A percentile compares a stretch with the other conserved stretches of the same genome.
Conservation (phyloP, 257 asterid species). For the Jasminum sambac region DNA sequence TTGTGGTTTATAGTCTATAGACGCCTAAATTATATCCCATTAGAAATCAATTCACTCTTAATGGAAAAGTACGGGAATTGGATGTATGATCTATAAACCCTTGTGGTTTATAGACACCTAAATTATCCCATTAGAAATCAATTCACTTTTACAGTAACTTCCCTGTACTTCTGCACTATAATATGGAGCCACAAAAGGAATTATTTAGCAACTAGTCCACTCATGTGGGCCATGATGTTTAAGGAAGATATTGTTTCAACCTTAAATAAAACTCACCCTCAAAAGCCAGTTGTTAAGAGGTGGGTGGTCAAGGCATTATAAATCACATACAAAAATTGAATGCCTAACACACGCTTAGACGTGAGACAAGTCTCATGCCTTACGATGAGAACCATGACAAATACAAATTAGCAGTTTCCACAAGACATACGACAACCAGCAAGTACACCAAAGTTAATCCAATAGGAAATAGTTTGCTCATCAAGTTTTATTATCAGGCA, state of each 20-base stretch:
- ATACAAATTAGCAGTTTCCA: slow-evolving; percentile 4
- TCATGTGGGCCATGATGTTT: neutral
- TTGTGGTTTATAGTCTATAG: neutral
- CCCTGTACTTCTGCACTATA: neutral
- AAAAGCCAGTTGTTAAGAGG: too few relatives aligned
- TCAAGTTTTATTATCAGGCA: slow-evolving; percentile 8
- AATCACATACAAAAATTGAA: too few relatives aligned
- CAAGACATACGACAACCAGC: slow-evolving; percentile 9
- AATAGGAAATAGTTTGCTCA: neutral
- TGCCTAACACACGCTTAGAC: too few relatives aligned
- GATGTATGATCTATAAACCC: too few relatives aligned
- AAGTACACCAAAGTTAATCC: neutral
- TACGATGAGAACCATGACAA: too few relatives aligned
- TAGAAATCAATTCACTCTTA: neutral
- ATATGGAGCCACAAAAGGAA: neutral
- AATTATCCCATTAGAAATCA: neutral
- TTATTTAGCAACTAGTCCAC: neutral
- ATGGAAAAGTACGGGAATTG: too few relatives aligned
- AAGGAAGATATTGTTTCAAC: too few relatives aligned
- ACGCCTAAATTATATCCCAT: neutral
- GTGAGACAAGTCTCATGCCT: too few relatives aligned
- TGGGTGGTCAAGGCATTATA: too few relatives aligned
- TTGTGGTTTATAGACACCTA: neutral
- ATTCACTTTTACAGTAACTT: neutral
- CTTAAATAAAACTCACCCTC: too few relatives aligned